phyloP scores from a whole-genome alignment of 2,329 filamentous ascomycete species.

The Pleomassaria siparia region DNA sequence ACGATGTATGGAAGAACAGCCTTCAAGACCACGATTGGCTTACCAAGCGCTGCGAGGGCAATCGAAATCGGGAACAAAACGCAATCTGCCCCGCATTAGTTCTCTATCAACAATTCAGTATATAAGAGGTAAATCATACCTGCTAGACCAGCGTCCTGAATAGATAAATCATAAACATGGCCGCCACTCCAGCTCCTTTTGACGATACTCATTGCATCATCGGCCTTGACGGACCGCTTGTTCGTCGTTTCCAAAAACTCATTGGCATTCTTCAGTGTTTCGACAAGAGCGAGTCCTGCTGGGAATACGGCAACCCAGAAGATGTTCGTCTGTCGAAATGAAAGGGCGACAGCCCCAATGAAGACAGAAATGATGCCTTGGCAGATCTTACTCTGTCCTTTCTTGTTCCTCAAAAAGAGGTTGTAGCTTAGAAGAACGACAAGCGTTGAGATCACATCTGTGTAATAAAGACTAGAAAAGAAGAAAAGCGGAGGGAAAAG shows the following conservation, averaged over 20 bases:
- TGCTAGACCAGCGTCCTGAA: constrained; percentile 24
- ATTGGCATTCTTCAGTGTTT: constrained; percentile 21
- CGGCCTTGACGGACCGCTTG: no score
- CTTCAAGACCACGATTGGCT: constrained; percentile 43
- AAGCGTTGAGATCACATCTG: constrained; percentile 80
- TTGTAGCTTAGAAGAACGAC: constrained; percentile 72
- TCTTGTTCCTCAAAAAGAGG: constrained; percentile 42
- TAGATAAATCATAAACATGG: constrained; percentile 22
- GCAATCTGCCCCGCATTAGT: constrained; percentile 23
- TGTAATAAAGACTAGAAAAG: constrained; percentile 94
- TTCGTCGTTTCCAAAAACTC: background rate
- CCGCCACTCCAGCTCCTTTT: constrained; percentile 26
- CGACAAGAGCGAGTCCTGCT: constrained; percentile 53
- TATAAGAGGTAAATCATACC: constrained; percentile 17
- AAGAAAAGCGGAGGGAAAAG: constrained; percentile 93
- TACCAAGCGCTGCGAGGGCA: constrained; percentile 55
- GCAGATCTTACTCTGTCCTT: constrained; percentile 14
- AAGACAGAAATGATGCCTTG: constrained; percentile 38
- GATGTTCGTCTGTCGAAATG: constrained; percentile 92
- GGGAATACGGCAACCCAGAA: constrained; percentile 89
- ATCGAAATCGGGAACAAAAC: constrained; percentile 59
- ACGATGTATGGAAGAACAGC: constrained; percentile 56
- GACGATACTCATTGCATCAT: background rate
- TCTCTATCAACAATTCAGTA: background rate
- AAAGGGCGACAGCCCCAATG: constrained; percentile 66